A percentile compares a stretch with the other conserved stretches of the same genome.
Evolutionary conservation across 192 early-diverging fungal species (phyloP).

Genomic region (Ramicandelaber brevisporus): DNA sequence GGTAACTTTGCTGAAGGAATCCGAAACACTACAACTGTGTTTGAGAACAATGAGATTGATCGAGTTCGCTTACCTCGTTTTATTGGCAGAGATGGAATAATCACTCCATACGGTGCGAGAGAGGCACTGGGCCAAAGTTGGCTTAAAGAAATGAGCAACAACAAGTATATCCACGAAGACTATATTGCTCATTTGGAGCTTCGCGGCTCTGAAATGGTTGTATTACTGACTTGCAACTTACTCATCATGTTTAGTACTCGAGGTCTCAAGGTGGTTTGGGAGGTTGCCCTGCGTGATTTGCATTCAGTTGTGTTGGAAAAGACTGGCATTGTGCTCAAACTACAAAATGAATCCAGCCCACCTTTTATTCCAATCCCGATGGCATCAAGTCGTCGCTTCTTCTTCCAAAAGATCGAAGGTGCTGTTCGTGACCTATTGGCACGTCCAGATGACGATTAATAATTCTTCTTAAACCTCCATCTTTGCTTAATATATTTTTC

Average conservation of each 20-base stretch:
- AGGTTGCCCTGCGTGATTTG: slow-evolving; percentile 37
- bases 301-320: slow-evolving; percentile 44
- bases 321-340: slow-evolving; percentile 42
- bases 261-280: slow-evolving; percentile 57
- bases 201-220: slow-evolving; percentile 58
- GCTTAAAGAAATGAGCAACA: slow-evolving; percentile 55
- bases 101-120: slow-evolving; percentile 39
- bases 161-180: slow-evolving; percentile 49
- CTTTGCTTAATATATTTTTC: too few species aligned
- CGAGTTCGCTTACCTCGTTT: slow-evolving; percentile 67
- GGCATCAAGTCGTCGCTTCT: slow-evolving; percentile 28
- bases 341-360: slow-evolving; percentile 22
- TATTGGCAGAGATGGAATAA: slow-evolving; percentile 61
- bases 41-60: slow-evolving; percentile 54
- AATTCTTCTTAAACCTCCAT: too few species aligned
- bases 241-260: slow-evolving; percentile 51
- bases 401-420: slow-evolving; percentile 41
- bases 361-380: slow-evolving; percentile 51
- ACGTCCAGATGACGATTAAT: too few species aligned
- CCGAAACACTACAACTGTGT: slow-evolving; percentile 78
- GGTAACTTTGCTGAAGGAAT: slow-evolving; percentile 85
- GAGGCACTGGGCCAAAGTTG: slow-evolving; percentile 70
- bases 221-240: slow-evolving; percentile 53
- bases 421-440: slow-evolving; percentile 32
- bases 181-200: slow-evolving; percentile 74